Evolutionary conservation across 2,329 filamentous ascomycete genomes (phyloP).

Genomic region (Diaporthe sp.): DNA sequence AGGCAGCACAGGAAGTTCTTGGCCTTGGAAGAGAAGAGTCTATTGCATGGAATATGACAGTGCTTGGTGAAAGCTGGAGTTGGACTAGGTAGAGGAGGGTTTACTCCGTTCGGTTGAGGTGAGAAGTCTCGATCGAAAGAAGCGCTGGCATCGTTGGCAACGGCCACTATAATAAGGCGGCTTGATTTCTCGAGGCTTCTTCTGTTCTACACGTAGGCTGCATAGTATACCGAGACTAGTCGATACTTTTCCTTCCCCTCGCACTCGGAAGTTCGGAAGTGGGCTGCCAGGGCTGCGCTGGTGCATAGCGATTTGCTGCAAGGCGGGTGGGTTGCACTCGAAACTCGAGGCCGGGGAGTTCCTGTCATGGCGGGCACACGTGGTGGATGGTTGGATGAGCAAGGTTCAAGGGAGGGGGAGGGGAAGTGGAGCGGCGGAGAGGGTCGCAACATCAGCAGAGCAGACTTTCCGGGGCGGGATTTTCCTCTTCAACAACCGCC

Average conservation of each 20-base stretch:
- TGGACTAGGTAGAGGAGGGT: not conserved
- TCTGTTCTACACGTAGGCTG: not conserved
- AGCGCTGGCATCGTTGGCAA: not conserved
- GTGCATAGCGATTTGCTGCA: not conserved
- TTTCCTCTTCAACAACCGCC: not conserved
- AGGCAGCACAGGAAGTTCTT: not conserved
- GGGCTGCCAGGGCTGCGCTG: not conserved
- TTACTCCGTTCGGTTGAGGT: not conserved
- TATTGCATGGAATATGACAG: not conserved
- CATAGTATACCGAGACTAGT: not conserved
- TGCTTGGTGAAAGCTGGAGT: not conserved
- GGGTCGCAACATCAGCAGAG: slow-evolving; percentile 4
- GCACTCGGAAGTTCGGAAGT: slow-evolving; percentile 12
- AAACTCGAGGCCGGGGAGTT: slow-evolving; percentile 2
- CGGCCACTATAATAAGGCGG: not conserved
- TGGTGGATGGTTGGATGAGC: slow-evolving; percentile 35
- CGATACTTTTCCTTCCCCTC: not conserved
- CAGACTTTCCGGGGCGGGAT: not conserved
- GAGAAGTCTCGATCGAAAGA: not conserved
- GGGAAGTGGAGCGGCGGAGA: slow-evolving; percentile 23
- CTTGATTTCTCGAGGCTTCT: not conserved
- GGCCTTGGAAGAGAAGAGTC: not conserved
- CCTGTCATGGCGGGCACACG: slow-evolving; percentile 34
- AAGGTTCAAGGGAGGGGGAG: slow-evolving; percentile 17
- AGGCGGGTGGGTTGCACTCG: slow-evolving; percentile 26